Conservation (phyloP, 768 basidiomycete species). For the Agaricus bisporus region DNA sequence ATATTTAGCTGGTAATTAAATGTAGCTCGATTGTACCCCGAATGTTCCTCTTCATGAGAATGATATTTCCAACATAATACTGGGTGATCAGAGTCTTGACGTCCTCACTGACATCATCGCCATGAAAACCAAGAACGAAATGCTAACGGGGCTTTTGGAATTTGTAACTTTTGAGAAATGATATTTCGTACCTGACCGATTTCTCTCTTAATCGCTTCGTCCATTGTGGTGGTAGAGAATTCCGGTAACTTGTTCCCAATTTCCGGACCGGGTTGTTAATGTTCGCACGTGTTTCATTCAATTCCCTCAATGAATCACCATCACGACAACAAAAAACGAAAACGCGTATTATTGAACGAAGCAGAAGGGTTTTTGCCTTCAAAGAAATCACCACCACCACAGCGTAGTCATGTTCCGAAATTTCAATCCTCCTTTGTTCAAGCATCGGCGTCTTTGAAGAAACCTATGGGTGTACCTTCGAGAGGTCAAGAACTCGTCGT, state of each 20-base stretch:
- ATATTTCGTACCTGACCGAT: conserved; percentile 17
- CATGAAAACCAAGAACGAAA: conserved; percentile 69
- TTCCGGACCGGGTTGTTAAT: not conserved
- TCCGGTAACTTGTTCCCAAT: no score
- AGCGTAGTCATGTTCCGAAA: not conserved
- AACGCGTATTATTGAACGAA: not conserved
- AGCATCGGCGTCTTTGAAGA: not conserved
- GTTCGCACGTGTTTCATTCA: not conserved
- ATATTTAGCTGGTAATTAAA: no score
- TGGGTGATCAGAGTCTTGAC: conserved; percentile 51
- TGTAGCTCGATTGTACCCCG: conserved; percentile 28
- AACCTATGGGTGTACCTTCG: not conserved
- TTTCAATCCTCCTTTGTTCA: conserved; percentile 3
- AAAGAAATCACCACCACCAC: not conserved
- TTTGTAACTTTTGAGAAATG: conserved; percentile 23
- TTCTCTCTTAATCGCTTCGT: conserved; percentile 33
- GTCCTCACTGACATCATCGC: conserved; percentile 43
- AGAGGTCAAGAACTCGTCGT: not conserved
- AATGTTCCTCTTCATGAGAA: conserved; percentile 66
- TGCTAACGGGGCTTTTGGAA: no score
- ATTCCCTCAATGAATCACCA: not conserved
- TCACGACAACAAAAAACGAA: conserved; percentile 8
- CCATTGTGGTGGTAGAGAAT: no score
- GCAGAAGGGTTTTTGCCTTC: not conserved
- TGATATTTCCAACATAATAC: conserved; percentile 62